Conservation (phyloP, 78 protist genomes). For the Ministeria vibrans region DNA sequence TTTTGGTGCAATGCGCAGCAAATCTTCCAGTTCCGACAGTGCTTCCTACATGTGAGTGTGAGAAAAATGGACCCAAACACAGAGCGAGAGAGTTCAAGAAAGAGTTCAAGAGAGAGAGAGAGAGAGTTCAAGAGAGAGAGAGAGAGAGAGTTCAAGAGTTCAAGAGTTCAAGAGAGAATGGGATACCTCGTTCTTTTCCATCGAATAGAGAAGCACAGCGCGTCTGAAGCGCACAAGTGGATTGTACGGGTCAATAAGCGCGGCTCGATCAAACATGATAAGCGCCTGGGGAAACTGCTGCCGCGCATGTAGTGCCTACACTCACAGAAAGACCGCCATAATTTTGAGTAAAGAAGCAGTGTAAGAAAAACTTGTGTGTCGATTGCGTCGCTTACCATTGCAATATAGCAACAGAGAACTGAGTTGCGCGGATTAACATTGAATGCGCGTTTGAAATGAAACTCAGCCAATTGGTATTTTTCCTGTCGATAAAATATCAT, state of each 20-base stretch:
- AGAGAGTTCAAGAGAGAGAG: not conserved
- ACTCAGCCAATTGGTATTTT: slow-evolving; percentile 44
- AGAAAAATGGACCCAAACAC: not conserved
- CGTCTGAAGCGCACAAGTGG: slow-evolving; percentile 17
- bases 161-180: not conserved
- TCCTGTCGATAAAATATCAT: slow-evolving; percentile 31
- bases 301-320: slow-evolving; percentile 2
- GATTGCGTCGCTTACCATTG: slow-evolving; percentile 20
- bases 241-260: slow-evolving; percentile 14
- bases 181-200: not conserved
- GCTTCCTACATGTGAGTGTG: not conserved
- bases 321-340: no score
- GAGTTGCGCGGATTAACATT: slow-evolving; percentile 36
- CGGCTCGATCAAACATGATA: not conserved
- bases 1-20: slow-evolving; percentile 13
- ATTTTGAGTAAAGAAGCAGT: no score
- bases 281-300: slow-evolving; percentile 17
- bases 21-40: not conserved
- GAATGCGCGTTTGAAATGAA: slow-evolving; percentile 42
- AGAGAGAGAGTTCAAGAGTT: not conserved
- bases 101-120: not conserved
- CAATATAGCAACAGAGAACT: slow-evolving; percentile 48
- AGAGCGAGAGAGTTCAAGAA: not conserved
- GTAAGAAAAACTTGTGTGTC: not conserved
- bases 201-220: not conserved